phyloP scores from a whole-genome alignment of 768 basidiomycete species.

The Tulasnella sp. region DNA sequence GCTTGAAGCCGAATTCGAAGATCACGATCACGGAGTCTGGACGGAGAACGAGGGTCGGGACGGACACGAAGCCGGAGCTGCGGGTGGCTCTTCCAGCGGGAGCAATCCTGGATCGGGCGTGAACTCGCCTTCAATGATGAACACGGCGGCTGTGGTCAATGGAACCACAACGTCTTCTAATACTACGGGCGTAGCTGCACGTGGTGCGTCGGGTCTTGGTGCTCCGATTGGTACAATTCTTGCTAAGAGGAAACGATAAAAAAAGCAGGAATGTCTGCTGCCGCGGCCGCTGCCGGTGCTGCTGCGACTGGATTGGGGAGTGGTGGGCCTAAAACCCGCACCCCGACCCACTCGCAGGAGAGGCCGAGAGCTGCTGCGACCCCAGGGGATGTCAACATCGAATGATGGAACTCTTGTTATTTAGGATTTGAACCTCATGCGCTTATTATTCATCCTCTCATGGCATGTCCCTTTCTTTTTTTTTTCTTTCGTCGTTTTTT shows the following conservation, averaged over 20 bases:
- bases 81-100: slow-evolving; percentile 19
- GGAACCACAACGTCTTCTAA: neutral
- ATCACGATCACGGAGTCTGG: slow-evolving; percentile 14
- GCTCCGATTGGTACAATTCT: slow-evolving; percentile 22
- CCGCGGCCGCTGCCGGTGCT: neutral
- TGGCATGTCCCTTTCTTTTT: neutral
- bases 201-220: slow-evolving; percentile 27
- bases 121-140: slow-evolving; percentile 17
- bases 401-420: neutral
- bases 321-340: neutral
- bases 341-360: neutral
- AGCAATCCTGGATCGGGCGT: slow-evolving; percentile 13
- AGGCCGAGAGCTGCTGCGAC: neutral
- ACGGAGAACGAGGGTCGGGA: slow-evolving; percentile 17
- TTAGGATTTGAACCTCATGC: neutral
- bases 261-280: neutral
- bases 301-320: neutral
- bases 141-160: neutral
- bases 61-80: slow-evolving; percentile 3
- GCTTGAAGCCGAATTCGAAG: slow-evolving; percentile 7
- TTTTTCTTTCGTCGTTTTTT: no score
- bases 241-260: slow-evolving; percentile 29
- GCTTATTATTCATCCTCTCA: neutral
- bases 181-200: slow-evolving; percentile 16
- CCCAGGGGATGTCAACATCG: neutral